A percentile compares a stretch with the other conserved stretches of the same genome.
phyloP scores from a whole-genome alignment of 495 filamentous ascomycete species.

The Podospora anserina region DNA sequence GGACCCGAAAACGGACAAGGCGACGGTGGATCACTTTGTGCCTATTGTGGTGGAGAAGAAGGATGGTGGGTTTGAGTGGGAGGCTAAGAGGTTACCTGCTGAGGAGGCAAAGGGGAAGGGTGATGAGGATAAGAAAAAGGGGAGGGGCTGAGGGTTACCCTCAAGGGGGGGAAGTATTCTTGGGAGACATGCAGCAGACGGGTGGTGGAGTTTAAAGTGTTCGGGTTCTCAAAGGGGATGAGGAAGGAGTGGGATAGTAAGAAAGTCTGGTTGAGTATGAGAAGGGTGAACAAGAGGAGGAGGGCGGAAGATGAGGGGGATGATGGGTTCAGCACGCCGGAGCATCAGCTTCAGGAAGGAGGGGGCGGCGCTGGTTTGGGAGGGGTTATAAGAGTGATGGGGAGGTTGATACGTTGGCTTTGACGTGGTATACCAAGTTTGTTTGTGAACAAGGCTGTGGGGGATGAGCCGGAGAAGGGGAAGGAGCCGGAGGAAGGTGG shows the following conservation, averaged over 20 bases:
- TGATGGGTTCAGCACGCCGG: slow-evolving; percentile 35
- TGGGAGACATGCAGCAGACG: slow-evolving; percentile 58
- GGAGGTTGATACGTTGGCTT: slow-evolving; percentile 53
- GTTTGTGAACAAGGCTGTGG: slow-evolving; percentile 66
- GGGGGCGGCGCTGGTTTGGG: slow-evolving; percentile 63
- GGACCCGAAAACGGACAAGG: slow-evolving; percentile 36
- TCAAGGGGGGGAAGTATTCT: slow-evolving; percentile 65
- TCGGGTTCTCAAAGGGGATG: slow-evolving; percentile 60
- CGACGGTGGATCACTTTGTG: slow-evolving; percentile 48
- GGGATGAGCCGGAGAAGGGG: slow-evolving; percentile 31
- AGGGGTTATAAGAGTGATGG: slow-evolving; percentile 65
- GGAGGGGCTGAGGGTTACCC: slow-evolving; percentile 64
- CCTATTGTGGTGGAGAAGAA: slow-evolving; percentile 66
- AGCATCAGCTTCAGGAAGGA: slow-evolving; percentile 46
- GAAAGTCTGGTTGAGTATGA: slow-evolving; percentile 42
- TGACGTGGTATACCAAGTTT: slow-evolving; percentile 83
- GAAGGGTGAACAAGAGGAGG: background rate
- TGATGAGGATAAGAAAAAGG: slow-evolving; percentile 53
- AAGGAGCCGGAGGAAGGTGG: slow-evolving; percentile 30
- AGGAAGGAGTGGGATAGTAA: slow-evolving; percentile 55
- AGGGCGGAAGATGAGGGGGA: slow-evolving; percentile 21
- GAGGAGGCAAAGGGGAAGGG: slow-evolving; percentile 35
- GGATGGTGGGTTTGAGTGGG: slow-evolving; percentile 52
- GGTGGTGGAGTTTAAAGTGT: slow-evolving; percentile 79
- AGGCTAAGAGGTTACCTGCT: slow-evolving; percentile 44